Evolutionary conservation across 2,329 filamentous ascomycete genomes (phyloP).

Genomic region (Allantophomopsis lycopodina): DNA sequence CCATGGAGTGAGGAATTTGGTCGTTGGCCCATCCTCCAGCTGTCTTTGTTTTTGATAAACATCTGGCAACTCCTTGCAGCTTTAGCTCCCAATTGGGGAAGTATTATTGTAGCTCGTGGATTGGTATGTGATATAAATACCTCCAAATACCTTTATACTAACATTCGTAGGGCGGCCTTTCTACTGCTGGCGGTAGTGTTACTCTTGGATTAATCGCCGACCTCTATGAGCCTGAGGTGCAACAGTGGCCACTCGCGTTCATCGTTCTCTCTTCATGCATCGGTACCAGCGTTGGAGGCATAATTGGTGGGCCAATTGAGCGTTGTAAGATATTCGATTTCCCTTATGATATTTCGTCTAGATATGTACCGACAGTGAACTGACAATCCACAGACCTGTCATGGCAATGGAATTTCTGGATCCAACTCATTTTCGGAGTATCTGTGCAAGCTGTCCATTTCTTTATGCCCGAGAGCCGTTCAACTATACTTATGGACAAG

Average conservation of each 20-base stretch:
- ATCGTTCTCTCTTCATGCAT: constrained; percentile 70
- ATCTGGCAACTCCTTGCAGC: constrained; percentile 62
- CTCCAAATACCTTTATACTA: no score
- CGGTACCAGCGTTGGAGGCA: constrained; percentile 62
- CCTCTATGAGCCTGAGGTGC: constrained; percentile 56
- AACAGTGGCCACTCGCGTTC: constrained; percentile 64
- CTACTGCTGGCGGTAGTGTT: constrained; percentile 59
- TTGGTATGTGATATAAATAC: constrained; percentile 27
- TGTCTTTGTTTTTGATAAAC: constrained; percentile 62
- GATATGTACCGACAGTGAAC: no score
- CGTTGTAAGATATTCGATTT: no score
- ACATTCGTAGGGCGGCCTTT: constrained; percentile 39
- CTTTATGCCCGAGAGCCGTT: constrained; percentile 59
- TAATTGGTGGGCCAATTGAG: constrained; percentile 67
- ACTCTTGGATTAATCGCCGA: constrained; percentile 66
- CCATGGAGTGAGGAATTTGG: constrained; percentile 80
- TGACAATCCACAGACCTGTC: constrained; percentile 30
- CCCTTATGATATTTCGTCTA: no score
- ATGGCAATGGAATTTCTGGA: constrained; percentile 76
- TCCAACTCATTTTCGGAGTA: constrained; percentile 67
- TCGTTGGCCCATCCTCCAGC: constrained; percentile 61
- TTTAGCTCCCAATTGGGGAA: constrained; percentile 58
- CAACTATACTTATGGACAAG: constrained; percentile 63
- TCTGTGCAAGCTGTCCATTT: constrained; percentile 55
- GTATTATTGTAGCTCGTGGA: constrained; percentile 55